Evolutionary conservation across 495 filamentous ascomycete genomes (phyloP).

Genomic region (Sordaria brevicollis): DNA sequence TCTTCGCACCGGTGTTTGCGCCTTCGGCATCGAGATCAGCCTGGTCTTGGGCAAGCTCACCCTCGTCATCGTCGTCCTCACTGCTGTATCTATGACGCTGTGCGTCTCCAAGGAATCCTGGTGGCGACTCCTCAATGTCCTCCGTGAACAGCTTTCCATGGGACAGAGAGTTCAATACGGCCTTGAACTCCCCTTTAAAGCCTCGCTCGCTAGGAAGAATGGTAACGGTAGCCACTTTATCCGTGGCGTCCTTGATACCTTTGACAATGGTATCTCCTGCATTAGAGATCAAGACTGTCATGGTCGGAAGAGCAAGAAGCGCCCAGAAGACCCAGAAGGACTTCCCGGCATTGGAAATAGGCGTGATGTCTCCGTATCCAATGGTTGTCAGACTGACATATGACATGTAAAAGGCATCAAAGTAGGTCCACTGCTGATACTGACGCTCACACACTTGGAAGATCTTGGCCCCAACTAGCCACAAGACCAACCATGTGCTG

Average conservation of each 20-base stretch:
- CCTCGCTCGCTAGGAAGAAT: constrained; percentile 61
- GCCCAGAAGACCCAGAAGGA: constrained; percentile 89
- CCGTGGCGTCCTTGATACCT: constrained; percentile 54
- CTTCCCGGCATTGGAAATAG: constrained; percentile 59
- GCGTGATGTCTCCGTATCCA: constrained; percentile 72
- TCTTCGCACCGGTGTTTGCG: neutral
- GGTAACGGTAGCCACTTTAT: constrained; percentile 62
- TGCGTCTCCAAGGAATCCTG: constrained; percentile 34
- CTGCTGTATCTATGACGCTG: constrained; percentile 9
- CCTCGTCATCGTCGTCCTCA: constrained; percentile 9
- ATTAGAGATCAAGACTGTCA: constrained; percentile 77
- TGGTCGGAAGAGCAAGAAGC: constrained; percentile 67
- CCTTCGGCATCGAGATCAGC: constrained; percentile 10
- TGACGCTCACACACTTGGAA: constrained; percentile 43
- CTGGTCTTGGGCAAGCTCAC: constrained; percentile 8
- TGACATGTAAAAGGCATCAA: constrained; percentile 67
- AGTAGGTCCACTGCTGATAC: constrained; percentile 64
- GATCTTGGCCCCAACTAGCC: constrained; percentile 67
- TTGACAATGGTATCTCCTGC: constrained; percentile 74
- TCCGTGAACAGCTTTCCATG: constrained; percentile 26
- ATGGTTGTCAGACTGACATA: constrained; percentile 75
- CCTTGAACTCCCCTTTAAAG: constrained; percentile 30
- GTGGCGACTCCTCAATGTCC: constrained; percentile 20
- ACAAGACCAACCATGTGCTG: constrained; percentile 57
- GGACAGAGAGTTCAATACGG: constrained; percentile 22